Evolutionary conservation across 768 basidiomycete species (phyloP).

Genomic region (Pulveroboletus sp.): DNA sequence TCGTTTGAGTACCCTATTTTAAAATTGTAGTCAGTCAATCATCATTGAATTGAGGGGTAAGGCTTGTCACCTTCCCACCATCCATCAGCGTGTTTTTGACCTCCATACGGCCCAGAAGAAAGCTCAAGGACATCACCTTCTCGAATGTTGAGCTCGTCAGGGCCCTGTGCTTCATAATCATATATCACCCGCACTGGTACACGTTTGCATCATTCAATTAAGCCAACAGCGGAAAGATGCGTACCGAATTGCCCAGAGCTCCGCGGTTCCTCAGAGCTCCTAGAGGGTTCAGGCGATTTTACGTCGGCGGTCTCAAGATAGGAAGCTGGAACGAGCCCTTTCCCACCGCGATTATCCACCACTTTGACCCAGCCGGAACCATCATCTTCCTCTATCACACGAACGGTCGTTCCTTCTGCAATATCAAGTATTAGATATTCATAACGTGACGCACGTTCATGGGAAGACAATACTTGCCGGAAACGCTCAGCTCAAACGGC

Average conservation of each 20-base stretch:
- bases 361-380: conserved; percentile 89
- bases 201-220: conserved; percentile 3
- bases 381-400: conserved; percentile 76
- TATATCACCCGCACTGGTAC: conserved; percentile 76
- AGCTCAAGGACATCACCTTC: conserved; percentile 66
- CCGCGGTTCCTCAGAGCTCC: conserved; percentile 22
- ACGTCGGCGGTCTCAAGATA: conserved; percentile 53
- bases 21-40: conserved; percentile 26
- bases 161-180: conserved; percentile 69
- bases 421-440: conserved; percentile 12
- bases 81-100: conserved; percentile 68
- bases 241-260: conserved; percentile 51
- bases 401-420: conserved; percentile 61
- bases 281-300: conserved; percentile 13
- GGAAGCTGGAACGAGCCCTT: conserved; percentile 82
- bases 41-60: conserved; percentile 16
- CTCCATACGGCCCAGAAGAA: conserved; percentile 57
- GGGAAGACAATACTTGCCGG: conserved; percentile 41
- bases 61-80: conserved; percentile 79
- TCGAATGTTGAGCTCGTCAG: conserved; percentile 62
- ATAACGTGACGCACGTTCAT: conserved; percentile 4
- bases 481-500: conserved; percentile 70
- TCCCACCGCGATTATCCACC: conserved; percentile 48
- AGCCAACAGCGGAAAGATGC: conserved; percentile 16
- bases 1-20: conserved; percentile 61